phyloP scores from a whole-genome alignment of 331 rosid genomes.

The Stylosanthes scabra region DNA sequence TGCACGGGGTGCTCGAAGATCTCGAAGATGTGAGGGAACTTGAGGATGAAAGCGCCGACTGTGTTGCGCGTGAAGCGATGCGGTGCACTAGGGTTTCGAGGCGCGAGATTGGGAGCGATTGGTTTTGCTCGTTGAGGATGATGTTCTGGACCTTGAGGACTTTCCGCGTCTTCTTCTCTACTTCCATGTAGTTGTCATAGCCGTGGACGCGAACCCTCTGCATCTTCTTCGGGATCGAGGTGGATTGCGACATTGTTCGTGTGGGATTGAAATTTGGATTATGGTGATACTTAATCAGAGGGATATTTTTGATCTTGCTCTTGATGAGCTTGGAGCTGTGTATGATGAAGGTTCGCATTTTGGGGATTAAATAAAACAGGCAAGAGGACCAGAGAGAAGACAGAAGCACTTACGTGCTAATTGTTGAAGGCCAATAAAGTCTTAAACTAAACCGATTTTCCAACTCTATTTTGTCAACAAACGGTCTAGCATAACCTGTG shows the following conservation, averaged over 20 bases:
- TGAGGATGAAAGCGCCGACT: slow-evolving; percentile 71
- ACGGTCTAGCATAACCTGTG: slow-evolving; percentile 94
- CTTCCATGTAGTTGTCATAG: slow-evolving; percentile 86
- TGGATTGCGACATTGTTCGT: slow-evolving; percentile 70
- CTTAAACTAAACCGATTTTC: slow-evolving; percentile 70
- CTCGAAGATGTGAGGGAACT: slow-evolving; percentile 85
- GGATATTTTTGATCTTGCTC: slow-evolving; percentile 30
- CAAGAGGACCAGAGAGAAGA: too few species aligned
- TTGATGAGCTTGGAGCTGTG: slow-evolving; percentile 40
- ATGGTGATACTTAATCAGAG: slow-evolving; percentile 30
- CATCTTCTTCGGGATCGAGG: slow-evolving; percentile 76
- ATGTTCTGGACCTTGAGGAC: slow-evolving; percentile 74
- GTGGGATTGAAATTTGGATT: slow-evolving; percentile 30
- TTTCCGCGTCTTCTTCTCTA: slow-evolving; percentile 86
- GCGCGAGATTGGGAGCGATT: slow-evolving; percentile 72
- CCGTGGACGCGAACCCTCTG: slow-evolving; percentile 83
- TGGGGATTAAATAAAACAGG: slow-evolving; percentile 31
- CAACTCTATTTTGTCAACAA: slow-evolving; percentile 85
- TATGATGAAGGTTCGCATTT: slow-evolving; percentile 44
- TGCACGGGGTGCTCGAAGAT: slow-evolving; percentile 91
- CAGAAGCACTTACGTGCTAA: slow-evolving; percentile 69
- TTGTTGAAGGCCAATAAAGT: slow-evolving; percentile 90
- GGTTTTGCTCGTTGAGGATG: slow-evolving; percentile 60
- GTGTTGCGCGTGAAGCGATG: slow-evolving; percentile 69
- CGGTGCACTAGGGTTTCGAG: slow-evolving; percentile 78